Base-by-base conservation (phyloP, 202 grass and related monocot genomes). In the Eragrostis tef region DNA sequence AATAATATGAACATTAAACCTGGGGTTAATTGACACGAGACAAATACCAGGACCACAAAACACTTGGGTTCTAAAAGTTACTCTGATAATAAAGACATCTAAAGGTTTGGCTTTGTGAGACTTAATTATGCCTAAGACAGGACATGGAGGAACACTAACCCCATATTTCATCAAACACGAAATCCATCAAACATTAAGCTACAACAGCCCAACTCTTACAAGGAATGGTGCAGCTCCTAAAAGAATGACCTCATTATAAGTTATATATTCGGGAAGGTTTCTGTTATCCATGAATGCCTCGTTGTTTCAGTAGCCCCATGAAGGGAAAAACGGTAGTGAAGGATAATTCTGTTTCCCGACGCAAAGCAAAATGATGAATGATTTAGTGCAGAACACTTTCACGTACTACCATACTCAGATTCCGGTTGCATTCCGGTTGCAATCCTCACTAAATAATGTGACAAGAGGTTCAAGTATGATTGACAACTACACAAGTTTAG, bases 391-490 rank as follows among this genome's bases (percentile, higher is more conserved):
- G 56, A 46, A 44, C 26, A 67, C 64, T 51, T n/a, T 31, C 49
- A 41, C 20, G 27, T 10, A 54, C 49, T 19, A 36, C 17, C 51
- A 19, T 34, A 14, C 10, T 52, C 47, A 54, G 3, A 16, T 43
- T 50, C 29, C 51, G 41, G 2, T 22, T 74, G 39, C 36, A 31
- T 31, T 31, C 3, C 3, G 29, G 29, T 31, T 31, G 29, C 29
- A 39, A 41, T 21, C 10, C 13, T 19, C 7, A 41, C 19, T 12
- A 53, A 36, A 52, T 73, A 73, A 16, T 73, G 19, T 57, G 8
- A 56, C 49, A 73, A 83, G 56, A 41, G 59, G 4, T 20, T 83
- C 12, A 57, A 43, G 49, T 27, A n/a, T 20, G 6, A 54, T 15
- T 27, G 51, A 52, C 16, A 31, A 31, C 29, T 31, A 31, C 29